A percentile compares a stretch with the other conserved stretches of the same genome.
Evolutionary conservation across 192 early-diverging fungal species (phyloP).

Genomic region (Spizellomyces punctatus): DNA sequence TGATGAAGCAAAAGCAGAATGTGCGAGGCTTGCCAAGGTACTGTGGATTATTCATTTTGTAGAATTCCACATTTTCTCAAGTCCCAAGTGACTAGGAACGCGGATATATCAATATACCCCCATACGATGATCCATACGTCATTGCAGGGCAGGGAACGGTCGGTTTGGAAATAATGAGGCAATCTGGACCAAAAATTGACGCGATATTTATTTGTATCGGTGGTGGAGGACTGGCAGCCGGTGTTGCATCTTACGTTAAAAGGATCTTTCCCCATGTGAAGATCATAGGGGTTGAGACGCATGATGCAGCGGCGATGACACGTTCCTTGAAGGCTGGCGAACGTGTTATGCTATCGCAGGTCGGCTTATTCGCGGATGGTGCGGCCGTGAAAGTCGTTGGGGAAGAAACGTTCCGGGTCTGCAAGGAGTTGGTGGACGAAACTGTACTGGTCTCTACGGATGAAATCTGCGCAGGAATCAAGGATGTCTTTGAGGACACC

Average conservation of each 20-base stretch:
- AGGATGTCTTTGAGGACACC: slow-evolving; percentile 76
- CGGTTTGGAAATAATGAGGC: slow-evolving; percentile 73
- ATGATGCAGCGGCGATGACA: slow-evolving; percentile 88
- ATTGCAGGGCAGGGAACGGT: slow-evolving; percentile 99
- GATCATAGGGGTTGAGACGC: slow-evolving; percentile 90
- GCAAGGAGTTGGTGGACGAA: slow-evolving; percentile 80
- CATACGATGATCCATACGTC: slow-evolving; percentile 97
- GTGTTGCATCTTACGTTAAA: slow-evolving; percentile 93
- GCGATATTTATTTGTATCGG: slow-evolving; percentile 93
- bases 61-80: not conserved
- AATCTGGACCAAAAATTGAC: slow-evolving; percentile 65
- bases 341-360: slow-evolving; percentile 71
- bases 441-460: slow-evolving; percentile 91
- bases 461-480: slow-evolving; percentile 85
- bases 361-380: slow-evolving; percentile 97
- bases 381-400: slow-evolving; percentile 93
- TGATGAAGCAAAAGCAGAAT: slow-evolving; percentile 91
- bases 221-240: slow-evolving; percentile 90
- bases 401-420: slow-evolving; percentile 83
- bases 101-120: slow-evolving; percentile 89
- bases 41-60: not conserved
- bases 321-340: slow-evolving; percentile 68
- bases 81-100: slow-evolving; percentile 36
- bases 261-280: slow-evolving; percentile 84
- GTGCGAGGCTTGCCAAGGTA: slow-evolving; percentile 67